phyloP scores from a whole-genome alignment of 148 eudicot species.

The Amaranthus hypochondriacus region DNA sequence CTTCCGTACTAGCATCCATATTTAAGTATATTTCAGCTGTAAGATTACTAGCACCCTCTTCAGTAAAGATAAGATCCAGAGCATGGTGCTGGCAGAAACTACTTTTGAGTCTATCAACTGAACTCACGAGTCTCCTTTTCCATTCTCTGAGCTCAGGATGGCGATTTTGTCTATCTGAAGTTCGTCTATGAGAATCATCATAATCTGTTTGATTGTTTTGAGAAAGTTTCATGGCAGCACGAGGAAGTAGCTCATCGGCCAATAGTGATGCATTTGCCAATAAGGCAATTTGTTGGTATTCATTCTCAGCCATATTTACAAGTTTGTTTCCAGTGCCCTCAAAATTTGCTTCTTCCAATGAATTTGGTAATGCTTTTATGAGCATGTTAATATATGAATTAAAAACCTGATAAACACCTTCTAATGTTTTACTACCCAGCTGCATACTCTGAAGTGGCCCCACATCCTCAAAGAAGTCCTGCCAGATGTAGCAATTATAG shows the following conservation, averaged over 20 bases:
- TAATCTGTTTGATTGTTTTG: constrained; percentile 48
- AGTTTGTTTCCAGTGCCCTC: constrained; percentile 81
- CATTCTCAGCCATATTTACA: constrained; percentile 84
- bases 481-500: constrained; percentile 14
- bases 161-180: constrained; percentile 69
- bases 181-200: constrained; percentile 65
- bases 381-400: constrained; percentile 74
- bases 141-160: constrained; percentile 96
- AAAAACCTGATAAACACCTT: constrained; percentile 85
- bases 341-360: constrained; percentile 68
- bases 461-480: constrained; percentile 96
- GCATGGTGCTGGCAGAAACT: constrained; percentile 95
- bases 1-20: constrained; percentile 75
- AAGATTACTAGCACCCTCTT: constrained; percentile 88
- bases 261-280: constrained; percentile 90
- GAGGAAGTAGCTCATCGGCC: constrained; percentile 92
- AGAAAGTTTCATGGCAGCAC: constrained; percentile 81
- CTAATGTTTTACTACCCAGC: constrained; percentile 80
- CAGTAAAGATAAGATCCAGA: constrained; percentile 86
- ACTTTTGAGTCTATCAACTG: constrained; percentile 83
- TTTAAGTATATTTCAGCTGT: constrained; percentile 82
- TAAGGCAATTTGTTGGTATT: constrained; percentile 91
- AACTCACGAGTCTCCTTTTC: constrained; percentile 74
- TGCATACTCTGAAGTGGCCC: constrained; percentile 90
- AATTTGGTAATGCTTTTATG: constrained; percentile 88